Evolutionary conservation across 1,139 yeast species (phyloP), one percentile per base, ranked within the genome.

Genomic region (Lodderomyces pseudojiufengensis): DNA sequence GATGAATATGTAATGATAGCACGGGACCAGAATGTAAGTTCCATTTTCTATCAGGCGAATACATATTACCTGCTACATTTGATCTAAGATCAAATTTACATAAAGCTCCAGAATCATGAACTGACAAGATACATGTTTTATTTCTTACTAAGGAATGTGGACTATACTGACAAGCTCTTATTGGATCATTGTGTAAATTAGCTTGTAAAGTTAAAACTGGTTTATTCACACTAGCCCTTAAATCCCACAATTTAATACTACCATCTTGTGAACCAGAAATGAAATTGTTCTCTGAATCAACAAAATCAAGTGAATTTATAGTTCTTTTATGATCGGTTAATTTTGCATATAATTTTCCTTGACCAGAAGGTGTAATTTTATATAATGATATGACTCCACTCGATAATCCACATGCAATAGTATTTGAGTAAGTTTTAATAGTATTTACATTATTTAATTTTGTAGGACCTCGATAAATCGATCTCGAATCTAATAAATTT

Each of bases 21-120:
- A 95, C 97, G 1, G 95, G 95, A 0, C 95, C 95, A 1, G 92
- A 76, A 55, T 92, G 98, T 3, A 95, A 94, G 50, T 84, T 86
- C 58, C 94, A 74, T 42, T 84, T 79, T 33, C 80, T 66, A 47
- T 88, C 97, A 16, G 76, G 76, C 11, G 59, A 49, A 9, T 49
- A 38, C 10, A 40, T 25, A 35, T 43, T 38, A 5, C 38, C 34
- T 8, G 33, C 33, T 22, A 45, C 42, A 8, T 45, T 42, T 2
- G 57, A 39, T 37, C 98, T 70, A 12, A 86, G 50, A 57, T 92
- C 99, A 78, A 87, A 90, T 47, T 84, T 80, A 50, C 85, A 80
- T 27, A 92, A 70, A 1, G 87, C 76, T 4, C 99, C 99, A 1
- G 90, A 80, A 54, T 94, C 98, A 57, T 86, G 94, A 2, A 86